Evolutionary conservation across 2,329 filamentous ascomycete genomes (phyloP).

Genomic region (Bimuria novae-zelandiae): DNA sequence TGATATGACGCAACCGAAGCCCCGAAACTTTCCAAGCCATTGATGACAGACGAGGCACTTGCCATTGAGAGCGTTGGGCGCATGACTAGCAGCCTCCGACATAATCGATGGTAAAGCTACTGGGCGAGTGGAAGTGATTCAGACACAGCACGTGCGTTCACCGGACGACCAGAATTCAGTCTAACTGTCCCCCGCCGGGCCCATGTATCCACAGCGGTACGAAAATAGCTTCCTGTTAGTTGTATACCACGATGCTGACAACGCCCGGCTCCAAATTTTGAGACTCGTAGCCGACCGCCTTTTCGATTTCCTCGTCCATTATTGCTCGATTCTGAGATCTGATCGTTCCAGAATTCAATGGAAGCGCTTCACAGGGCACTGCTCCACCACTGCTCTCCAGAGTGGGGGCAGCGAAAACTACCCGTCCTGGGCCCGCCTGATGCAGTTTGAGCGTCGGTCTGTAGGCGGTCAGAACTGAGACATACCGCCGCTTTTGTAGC

Average conservation of each 20-base stretch:
- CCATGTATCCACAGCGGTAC: conserved; percentile 24
- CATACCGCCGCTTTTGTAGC: conserved; percentile 29
- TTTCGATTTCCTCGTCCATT: neutral
- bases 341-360: conserved; percentile 22
- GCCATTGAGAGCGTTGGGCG: conserved; percentile 15
- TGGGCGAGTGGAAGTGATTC: conserved; percentile 2
- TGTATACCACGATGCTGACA: conserved; percentile 14
- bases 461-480: conserved; percentile 36
- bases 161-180: conserved; percentile 19
- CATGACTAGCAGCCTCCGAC: conserved; percentile 20
- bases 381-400: conserved; percentile 18
- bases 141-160: conserved; percentile 12
- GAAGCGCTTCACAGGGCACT: conserved; percentile 3
- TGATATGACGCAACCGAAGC: neutral
- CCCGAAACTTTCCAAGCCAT: neutral
- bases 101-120: conserved; percentile 1
- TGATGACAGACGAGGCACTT: neutral
- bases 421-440: conserved; percentile 7
- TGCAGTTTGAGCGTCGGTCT: conserved; percentile 26
- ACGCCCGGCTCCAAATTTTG: conserved; percentile 11
- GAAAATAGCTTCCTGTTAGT: conserved; percentile 14
- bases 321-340: neutral
- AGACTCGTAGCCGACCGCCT: neutral
- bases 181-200: conserved; percentile 36
- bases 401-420: conserved; percentile 14